These are phyloP conservation scores for Aspergillus hancockii DNA, from an alignment of 495 filamentous ascomycete species.

Conservation along the genomic window DNA sequence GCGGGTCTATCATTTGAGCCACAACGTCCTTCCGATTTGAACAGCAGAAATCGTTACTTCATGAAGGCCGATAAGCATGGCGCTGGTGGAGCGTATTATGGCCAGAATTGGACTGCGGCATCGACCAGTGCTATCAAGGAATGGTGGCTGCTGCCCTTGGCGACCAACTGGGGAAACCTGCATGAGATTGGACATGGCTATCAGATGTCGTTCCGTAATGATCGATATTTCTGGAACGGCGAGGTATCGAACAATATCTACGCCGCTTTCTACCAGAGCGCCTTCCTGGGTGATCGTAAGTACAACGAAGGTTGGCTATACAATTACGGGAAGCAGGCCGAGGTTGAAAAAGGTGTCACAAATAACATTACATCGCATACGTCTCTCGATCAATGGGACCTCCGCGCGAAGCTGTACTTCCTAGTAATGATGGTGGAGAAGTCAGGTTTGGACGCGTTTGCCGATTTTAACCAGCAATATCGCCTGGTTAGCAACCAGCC, in stretches of 20 bases:
- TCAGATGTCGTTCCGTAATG: background rate
- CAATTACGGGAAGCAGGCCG: background rate
- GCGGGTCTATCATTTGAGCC: slow-evolving; percentile 2
- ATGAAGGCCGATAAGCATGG: slow-evolving; percentile 8
- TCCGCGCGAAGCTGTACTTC: background rate
- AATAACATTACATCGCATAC: background rate
- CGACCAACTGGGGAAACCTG: slow-evolving; percentile 7
- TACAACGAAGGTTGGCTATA: background rate
- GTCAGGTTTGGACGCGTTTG: background rate
- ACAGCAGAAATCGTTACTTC: slow-evolving; percentile 7
- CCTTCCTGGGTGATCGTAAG: slow-evolving; percentile 3
- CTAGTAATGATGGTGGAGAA: background rate
- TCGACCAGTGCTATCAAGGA: background rate
- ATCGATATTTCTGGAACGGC: slow-evolving; percentile 5
- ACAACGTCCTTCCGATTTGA: slow-evolving; percentile 1
- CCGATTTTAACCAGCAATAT: background rate
- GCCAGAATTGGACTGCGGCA: background rate
- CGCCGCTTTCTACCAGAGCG: slow-evolving; percentile 8
- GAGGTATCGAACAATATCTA: slow-evolving; percentile 11
- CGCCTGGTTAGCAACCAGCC: background rate
- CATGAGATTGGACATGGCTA: slow-evolving; percentile 10
- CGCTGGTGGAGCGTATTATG: background rate
- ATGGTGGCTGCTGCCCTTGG: background rate
- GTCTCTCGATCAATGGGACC: background rate
- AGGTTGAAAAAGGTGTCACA: background rate